Base-by-base conservation (phyloP, 306 rosid species). In the Arachis hypogaea region DNA sequence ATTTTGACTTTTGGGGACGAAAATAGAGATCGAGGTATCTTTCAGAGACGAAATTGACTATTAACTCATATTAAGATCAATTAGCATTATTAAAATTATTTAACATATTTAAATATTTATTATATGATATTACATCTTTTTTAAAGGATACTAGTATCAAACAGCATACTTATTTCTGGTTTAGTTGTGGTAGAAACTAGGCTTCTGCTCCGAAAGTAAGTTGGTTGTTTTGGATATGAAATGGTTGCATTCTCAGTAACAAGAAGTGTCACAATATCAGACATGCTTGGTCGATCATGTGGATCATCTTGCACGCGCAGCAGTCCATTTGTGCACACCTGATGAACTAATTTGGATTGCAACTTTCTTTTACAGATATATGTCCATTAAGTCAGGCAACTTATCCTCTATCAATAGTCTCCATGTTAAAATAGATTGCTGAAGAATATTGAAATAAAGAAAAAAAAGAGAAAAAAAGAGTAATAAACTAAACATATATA, bases 351-450 rank as follows among this genome's bases (percentile, higher is more conserved):
- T 41, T 56, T 16, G 49, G 11, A 29, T 71, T 14, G 66, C 72
- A 82, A 71, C 73, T 80, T 72, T 74, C 85, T 5, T 8, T 54
- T 66, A 85, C 9, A 43, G 50, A 16, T 16, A 44, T 9, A 7
- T 68, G 69, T 82, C 89, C 86, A 70, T 67, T 41, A 82, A 67
- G 36, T 85, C 85, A 51, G 74, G 7, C 8, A 71, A 72, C 83
- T 11, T 59, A 38, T 59, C 5, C 55, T 50, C 55, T 50, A 14
- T 12, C 55, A n/a, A 50, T 50, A 50, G 55, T 11, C 1, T 50
- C 87, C 85, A 82, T 2, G 87, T 16, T 16, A 33, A 41, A 33
- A 41, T 8, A 11, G 2, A 60, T 36, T 0, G 8, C 18, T 55
- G 6, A 28, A 57, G 4, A 5, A 38, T 11, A 46, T 46, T 46